These are phyloP conservation scores for Chlorencoelia australis DNA, from an alignment of 2,329 filamentous ascomycete species.

Conservation along the genomic window DNA sequence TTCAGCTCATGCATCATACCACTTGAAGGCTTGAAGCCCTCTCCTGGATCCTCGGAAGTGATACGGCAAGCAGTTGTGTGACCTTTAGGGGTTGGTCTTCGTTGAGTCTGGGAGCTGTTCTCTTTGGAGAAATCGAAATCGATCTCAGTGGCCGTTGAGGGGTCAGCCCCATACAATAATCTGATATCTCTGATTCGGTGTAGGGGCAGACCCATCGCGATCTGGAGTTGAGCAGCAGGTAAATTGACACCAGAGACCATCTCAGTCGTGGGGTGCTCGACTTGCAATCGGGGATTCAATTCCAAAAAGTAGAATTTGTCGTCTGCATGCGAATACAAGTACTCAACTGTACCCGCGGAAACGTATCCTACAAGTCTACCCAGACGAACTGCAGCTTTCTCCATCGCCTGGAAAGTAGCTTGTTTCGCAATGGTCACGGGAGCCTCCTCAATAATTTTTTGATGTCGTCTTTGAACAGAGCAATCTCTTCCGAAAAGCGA, in stretches of 20 bases:
- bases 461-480: slow-evolving; percentile 94
- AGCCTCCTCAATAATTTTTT: slow-evolving; percentile 99
- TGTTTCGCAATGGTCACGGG: slow-evolving; percentile 92
- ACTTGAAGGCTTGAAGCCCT: slow-evolving; percentile 98
- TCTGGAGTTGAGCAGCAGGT: slow-evolving; percentile 92
- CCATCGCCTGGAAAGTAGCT: slow-evolving; percentile 89
- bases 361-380: slow-evolving; percentile 95
- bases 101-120: slow-evolving; percentile 73
- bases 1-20: slow-evolving; percentile 99
- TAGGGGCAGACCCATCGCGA: slow-evolving; percentile 96
- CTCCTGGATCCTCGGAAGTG: slow-evolving; percentile 95
- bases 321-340: slow-evolving; percentile 94
- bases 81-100: slow-evolving; percentile 84
- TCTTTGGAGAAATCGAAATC: slow-evolving; percentile 94
- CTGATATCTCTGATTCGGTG: slow-evolving; percentile 95
- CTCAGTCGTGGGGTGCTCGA: slow-evolving; percentile 98
- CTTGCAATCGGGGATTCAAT: slow-evolving; percentile 96
- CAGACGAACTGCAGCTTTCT: slow-evolving; percentile 87
- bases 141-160: slow-evolving; percentile 74
- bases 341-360: slow-evolving; percentile 96
- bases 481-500: slow-evolving; percentile 98
- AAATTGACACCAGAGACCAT: slow-evolving; percentile 98
- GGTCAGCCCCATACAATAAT: slow-evolving; percentile 89
- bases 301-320: slow-evolving; percentile 99
- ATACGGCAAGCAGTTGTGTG: slow-evolving; percentile 98